These are phyloP conservation scores for Achlya hypogyna DNA, from an alignment of 352 stramenopile species.

Conservation along the genomic window DNA sequence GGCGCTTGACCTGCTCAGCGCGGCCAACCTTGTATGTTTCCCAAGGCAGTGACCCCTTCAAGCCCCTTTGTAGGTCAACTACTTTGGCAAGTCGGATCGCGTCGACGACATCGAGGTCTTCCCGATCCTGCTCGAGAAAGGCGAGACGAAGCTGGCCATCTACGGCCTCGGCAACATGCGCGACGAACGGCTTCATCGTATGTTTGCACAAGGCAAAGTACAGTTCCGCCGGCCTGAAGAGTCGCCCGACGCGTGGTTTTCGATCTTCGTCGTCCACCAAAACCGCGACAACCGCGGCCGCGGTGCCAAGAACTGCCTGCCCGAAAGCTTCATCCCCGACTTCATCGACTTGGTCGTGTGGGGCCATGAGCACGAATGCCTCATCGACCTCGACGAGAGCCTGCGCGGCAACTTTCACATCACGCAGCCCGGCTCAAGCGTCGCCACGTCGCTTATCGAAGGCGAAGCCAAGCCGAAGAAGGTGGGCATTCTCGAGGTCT, in stretches of 20 bases:
- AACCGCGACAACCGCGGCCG: slow-evolving; percentile 92
- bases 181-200: slow-evolving; percentile 96
- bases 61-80: slow-evolving; percentile 83
- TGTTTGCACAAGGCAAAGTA: slow-evolving; percentile 95
- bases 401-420: slow-evolving; percentile 95
- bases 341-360: slow-evolving; percentile 98
- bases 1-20: slow-evolving; percentile 92
- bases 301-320: slow-evolving; percentile 95
- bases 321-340: slow-evolving; percentile 96
- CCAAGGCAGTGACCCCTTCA: neutral
- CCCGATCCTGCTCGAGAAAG: slow-evolving; percentile 95
- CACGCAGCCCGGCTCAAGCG: slow-evolving; percentile 92
- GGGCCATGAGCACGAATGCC: slow-evolving; percentile 98
- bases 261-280: slow-evolving; percentile 98
- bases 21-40: slow-evolving; percentile 80
- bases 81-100: slow-evolving; percentile 92
- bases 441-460: slow-evolving; percentile 92
- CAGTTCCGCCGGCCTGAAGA: slow-evolving; percentile 85
- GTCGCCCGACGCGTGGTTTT: slow-evolving; percentile 88
- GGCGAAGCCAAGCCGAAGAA: slow-evolving; percentile 82
- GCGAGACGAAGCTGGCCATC: slow-evolving; percentile 90
- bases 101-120: slow-evolving; percentile 94
- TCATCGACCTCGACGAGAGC: slow-evolving; percentile 90
- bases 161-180: slow-evolving; percentile 98
- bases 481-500: slow-evolving; percentile 84